Base-by-base conservation (phyloP, 1,284 basidiomycete species). In the Trichosporon asahii region DNA sequence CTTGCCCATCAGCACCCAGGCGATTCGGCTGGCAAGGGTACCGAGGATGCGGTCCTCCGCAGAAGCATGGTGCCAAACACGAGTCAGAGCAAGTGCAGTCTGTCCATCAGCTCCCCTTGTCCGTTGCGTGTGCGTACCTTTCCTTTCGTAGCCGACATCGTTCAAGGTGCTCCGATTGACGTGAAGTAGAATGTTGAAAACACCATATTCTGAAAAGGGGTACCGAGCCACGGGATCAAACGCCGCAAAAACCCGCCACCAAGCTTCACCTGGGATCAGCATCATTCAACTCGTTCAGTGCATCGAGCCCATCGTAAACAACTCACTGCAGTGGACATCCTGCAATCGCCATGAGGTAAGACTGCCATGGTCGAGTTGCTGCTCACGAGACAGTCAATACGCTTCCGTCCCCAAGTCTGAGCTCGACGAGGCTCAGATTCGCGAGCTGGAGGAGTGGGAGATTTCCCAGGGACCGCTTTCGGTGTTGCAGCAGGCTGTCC, bases 401-500 rank as follows among this genome's bases (percentile, higher is more conserved):
- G 91, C 94, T 74, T 93, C 97, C 83, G 91, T 95, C 70, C 93
- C 95, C 71, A 97, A 96, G 83, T 98, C 95, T 53, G 97, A 99
- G 86, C 89, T 99, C 70, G 94, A 98, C 82, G 97, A 99, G 85
- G 91, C 91, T 15, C 94, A 99, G 85, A 88, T 99, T 72, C 90
- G 95, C 72, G 92, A 95, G 79, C 87, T 99, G 73, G 96, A 99
- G 85, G 94, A 97, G 83, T 94, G 95, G 80, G 94, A 98, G 85
- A 96, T 97, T 84, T 94, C 92, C 71, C 95, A 97, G 85, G 95
- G 95, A 15, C 95, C 96, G 31, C 85, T 99, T 77, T 96, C 94
- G n/a, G 96, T 99, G 65, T 87, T 99, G 57, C 97, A 99, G 84
- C 94, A 97, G 84, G 93, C 95, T 44, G 97, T 99, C 74, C 89